Percentiles rank a stretch among this genome's conserved stretches.
Evolutionary conservation across 768 basidiomycete genomes (phyloP).

Genomic region (Lactarius quietus): DNA sequence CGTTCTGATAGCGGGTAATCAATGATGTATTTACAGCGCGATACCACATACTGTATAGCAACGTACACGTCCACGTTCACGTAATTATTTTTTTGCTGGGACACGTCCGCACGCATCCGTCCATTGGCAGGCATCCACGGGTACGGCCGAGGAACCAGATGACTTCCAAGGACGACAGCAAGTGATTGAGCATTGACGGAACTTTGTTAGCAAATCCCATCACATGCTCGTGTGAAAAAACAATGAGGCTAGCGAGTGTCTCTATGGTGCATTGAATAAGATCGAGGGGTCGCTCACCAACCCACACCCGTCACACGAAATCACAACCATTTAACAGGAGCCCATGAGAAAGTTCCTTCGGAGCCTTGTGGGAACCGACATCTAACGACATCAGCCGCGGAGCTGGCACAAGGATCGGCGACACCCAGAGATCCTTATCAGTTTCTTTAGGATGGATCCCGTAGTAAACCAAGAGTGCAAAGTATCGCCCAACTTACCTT

Average conservation of each 20-base stretch:
- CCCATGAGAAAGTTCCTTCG: constrained; percentile 10
- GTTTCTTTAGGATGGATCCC: constrained; percentile 1
- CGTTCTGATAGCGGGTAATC: not conserved
- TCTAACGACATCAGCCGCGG: constrained; percentile 17
- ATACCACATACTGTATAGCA: not conserved
- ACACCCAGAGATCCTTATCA: constrained; percentile 2
- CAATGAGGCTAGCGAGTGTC: not conserved
- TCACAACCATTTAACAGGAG: not conserved
- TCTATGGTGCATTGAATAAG: not conserved
- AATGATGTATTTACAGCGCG: not conserved
- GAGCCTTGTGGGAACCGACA: not conserved
- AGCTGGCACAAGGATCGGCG: constrained; percentile 13
- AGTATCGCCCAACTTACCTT: constrained; percentile 6
- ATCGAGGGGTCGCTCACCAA: constrained; percentile 14
- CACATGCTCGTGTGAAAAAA: constrained; percentile 13
- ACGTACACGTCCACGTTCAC: constrained; percentile 1
- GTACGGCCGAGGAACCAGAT: not conserved
- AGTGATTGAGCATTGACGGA: constrained; percentile 11
- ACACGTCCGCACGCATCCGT: not conserved
- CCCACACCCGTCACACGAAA: not conserved
- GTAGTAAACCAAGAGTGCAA: not conserved
- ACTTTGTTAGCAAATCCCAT: constrained; percentile 13
- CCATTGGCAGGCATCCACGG: constrained; percentile 2
- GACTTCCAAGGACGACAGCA: constrained; percentile 4
- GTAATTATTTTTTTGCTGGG: not conserved